A percentile compares a stretch with the other conserved stretches of the same genome.
phyloP scores from a whole-genome alignment of 345 rosid genomes.

The Syzygium jambos region DNA sequence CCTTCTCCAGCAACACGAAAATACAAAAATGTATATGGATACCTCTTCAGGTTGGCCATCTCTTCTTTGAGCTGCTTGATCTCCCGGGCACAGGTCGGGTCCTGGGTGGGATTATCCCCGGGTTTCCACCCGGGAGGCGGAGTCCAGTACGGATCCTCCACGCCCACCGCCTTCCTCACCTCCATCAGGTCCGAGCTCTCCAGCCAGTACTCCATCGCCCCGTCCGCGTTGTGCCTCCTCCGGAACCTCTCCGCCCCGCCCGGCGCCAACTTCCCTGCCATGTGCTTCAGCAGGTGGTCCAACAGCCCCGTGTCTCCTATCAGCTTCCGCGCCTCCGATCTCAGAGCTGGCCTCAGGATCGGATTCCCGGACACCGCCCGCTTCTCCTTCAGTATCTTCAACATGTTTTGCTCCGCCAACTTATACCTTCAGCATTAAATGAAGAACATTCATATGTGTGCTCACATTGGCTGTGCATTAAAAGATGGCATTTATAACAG shows the following conservation, averaged over 20 bases:
- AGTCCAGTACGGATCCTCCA: slow-evolving; percentile 88
- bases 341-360: slow-evolving; percentile 62
- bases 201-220: slow-evolving; percentile 96
- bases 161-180: slow-evolving; percentile 74
- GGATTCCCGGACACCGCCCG: slow-evolving; percentile 62
- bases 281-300: slow-evolving; percentile 93
- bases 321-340: slow-evolving; percentile 74
- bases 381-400: slow-evolving; percentile 77
- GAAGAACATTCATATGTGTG: neutral
- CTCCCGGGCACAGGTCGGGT: slow-evolving; percentile 69
- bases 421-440: slow-evolving; percentile 43
- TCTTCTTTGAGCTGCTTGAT: slow-evolving; percentile 47
- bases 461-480: neutral
- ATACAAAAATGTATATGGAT: neutral
- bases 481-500: neutral
- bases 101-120: slow-evolving; percentile 78
- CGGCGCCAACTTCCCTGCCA: slow-evolving; percentile 92
- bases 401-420: slow-evolving; percentile 75
- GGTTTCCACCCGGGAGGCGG: slow-evolving; percentile 93
- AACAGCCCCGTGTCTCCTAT: slow-evolving; percentile 94
- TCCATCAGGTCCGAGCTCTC: slow-evolving; percentile 68
- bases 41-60: slow-evolving; percentile 40
- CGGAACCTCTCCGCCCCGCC: slow-evolving; percentile 80
- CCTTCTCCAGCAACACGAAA: neutral
- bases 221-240: slow-evolving; percentile 87